These are phyloP conservation scores for Syncephalis plumigaleata DNA, from an alignment of 371 early-diverging fungal genomes.

Conservation along the genomic window DNA sequence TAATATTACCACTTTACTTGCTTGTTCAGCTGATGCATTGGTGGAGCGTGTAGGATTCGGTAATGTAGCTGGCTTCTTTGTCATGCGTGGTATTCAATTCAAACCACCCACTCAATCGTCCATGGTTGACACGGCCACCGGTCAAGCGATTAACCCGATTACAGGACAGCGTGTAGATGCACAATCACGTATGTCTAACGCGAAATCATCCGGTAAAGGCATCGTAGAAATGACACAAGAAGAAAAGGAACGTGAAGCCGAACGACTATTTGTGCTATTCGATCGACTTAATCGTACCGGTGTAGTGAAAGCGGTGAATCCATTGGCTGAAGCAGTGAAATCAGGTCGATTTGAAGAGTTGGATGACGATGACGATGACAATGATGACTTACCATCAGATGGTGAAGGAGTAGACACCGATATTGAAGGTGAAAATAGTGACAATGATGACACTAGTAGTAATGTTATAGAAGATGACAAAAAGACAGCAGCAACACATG, in stretches of 20 bases:
- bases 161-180: constrained; percentile 47
- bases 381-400: not conserved
- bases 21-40: constrained; percentile 51
- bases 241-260: constrained; percentile 89
- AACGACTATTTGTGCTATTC: constrained; percentile 78
- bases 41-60: constrained; percentile 78
- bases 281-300: constrained; percentile 84
- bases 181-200: constrained; percentile 29
- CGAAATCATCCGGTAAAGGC: constrained; percentile 16
- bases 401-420: no score
- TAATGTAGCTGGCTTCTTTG: constrained; percentile 77
- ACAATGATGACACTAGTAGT: no score
- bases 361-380: not conserved
- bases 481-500: no score
- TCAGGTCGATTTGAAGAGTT: constrained; percentile 7
- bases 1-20: no score
- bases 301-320: constrained; percentile 54
- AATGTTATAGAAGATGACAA: no score
- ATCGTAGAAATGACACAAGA: constrained; percentile 81
- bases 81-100: constrained; percentile 33
- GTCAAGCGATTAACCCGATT: constrained; percentile 54
- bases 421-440: no score
- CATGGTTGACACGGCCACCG: constrained; percentile 2
- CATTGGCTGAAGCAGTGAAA: constrained; percentile 29
- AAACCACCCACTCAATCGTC: constrained; percentile 9